Percentiles rank a stretch among this genome's conserved stretches.
Conservation (phyloP, 805 yeast species). For the Zygotorulaspora chibaensis region DNA sequence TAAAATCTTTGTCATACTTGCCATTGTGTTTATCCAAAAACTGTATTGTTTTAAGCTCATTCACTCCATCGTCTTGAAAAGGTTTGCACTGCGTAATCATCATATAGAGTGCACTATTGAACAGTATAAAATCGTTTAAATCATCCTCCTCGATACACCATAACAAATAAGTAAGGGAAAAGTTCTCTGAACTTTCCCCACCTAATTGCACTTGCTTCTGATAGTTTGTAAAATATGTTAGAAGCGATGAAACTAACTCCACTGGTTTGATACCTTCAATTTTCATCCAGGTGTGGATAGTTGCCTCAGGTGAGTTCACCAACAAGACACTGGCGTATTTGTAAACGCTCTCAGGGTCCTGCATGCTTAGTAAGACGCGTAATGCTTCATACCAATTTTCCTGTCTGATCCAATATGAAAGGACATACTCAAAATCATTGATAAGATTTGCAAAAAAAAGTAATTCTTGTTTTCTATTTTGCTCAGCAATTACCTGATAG, state of each 20-base stretch:
- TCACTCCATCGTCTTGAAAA: slow-evolving; percentile 27
- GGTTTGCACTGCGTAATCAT: slow-evolving; percentile 43
- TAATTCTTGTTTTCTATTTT: slow-evolving; percentile 61
- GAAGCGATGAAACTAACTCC: slow-evolving; percentile 68
- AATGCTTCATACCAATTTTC: slow-evolving; percentile 75
- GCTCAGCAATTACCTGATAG: slow-evolving; percentile 64
- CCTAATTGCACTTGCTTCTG: slow-evolving; percentile 12
- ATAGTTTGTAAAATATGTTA: slow-evolving; percentile 57
- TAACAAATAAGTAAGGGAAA: slow-evolving; percentile 60
- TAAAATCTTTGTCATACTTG: slow-evolving; percentile 59
- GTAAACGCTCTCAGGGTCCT: slow-evolving; percentile 50
- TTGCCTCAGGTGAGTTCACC: slow-evolving; percentile 60
- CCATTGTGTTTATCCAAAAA: slow-evolving; percentile 44
- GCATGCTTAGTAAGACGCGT: slow-evolving; percentile 47
- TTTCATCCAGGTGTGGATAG: slow-evolving; percentile 75
- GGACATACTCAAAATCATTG: slow-evolving; percentile 63
- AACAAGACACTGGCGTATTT: slow-evolving; percentile 65
- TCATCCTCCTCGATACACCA: slow-evolving; percentile 47
- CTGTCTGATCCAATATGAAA: slow-evolving; percentile 62
- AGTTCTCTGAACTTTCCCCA: slow-evolving; percentile 42
- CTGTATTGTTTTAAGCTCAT: slow-evolving; percentile 46
- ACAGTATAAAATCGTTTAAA: slow-evolving; percentile 47
- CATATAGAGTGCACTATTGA: slow-evolving; percentile 66
- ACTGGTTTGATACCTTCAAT: slow-evolving; percentile 50
- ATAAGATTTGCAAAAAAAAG: slow-evolving; percentile 63